Evolutionary conservation across 2,329 filamentous ascomycete species (phyloP), one percentile per base, ranked within the genome.

Genomic region (Plenodomus biglobosus): DNA sequence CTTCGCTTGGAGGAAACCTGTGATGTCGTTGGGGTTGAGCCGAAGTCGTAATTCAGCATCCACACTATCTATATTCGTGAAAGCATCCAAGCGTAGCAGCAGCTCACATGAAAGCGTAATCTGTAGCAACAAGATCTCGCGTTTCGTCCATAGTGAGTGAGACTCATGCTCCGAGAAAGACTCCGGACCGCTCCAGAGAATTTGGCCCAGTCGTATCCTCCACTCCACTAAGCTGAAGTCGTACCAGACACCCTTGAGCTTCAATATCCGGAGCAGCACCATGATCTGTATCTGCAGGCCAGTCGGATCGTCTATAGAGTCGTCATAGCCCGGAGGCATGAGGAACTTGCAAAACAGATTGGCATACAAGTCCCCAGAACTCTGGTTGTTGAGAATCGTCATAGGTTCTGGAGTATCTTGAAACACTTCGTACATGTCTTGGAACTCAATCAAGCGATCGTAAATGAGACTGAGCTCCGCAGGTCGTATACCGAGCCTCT

Each of bases 191-290:
- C 80, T 84, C 86, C 86, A 90, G 2, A 90, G 71, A 36, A 90
- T 78, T 69, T 89, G 86, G 6, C 87, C 87, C 1, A 90, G 75
- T 11, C 85, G 78, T 48, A 90, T 86, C 32, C 87, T 80, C 86
- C 86, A 90, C 64, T 90, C 86, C 6, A 90, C 84, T 24, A 85
- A 78, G 17, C 85, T 86, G 56, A 90, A 87, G 68, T 90, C 86
- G 42, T 87, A 80, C 87, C 87, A 90, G 38, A 88, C 80, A 46
- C 86, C 85, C 44, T 84, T 78, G 7, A 82, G 74, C 0, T 80
- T 81, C 38, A 90, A 76, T 8, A 86, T 80, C 63, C 83, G 83
- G 38, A 90, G 78, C 16, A 90, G 72, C 3, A 84, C 81, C 56
- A 85, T 78, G 46, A 90, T 88, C 64, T 90, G 87, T 30, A 87